phyloP scores from a whole-genome alignment of 768 basidiomycete species.

The Boletus pseudopeckii region DNA sequence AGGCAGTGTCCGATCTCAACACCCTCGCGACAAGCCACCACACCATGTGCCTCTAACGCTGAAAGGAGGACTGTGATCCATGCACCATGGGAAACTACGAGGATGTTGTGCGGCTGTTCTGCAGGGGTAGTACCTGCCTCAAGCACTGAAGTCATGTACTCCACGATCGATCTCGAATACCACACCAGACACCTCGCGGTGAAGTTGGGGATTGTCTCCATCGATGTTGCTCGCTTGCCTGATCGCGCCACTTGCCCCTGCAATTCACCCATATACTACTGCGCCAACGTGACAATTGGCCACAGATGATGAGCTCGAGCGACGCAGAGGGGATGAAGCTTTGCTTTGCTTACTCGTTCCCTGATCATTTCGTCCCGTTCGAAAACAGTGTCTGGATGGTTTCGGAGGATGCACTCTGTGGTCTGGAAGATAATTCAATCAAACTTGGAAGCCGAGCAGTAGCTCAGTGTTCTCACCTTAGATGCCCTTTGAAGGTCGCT shows the following conservation, averaged over 20 bases:
- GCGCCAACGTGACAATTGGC: neutral
- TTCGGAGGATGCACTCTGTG: slow-evolving; percentile 56
- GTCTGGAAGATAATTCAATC: slow-evolving; percentile 43
- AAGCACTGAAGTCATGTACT: slow-evolving; percentile 22
- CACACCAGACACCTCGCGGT: slow-evolving; percentile 50
- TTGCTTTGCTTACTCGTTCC: slow-evolving; percentile 52
- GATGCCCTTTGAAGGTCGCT: slow-evolving; percentile 72
- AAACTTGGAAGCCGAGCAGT: neutral
- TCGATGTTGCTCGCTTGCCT: slow-evolving; percentile 19
- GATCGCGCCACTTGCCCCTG: slow-evolving; percentile 43
- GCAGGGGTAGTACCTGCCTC: slow-evolving; percentile 26
- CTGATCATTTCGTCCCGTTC: slow-evolving; percentile 47
- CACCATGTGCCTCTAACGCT: slow-evolving; percentile 41
- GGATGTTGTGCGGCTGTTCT: slow-evolving; percentile 35
- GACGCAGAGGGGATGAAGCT: neutral
- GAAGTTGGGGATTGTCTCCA: slow-evolving; percentile 37
- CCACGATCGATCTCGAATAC: slow-evolving; percentile 53
- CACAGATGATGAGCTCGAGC: neutral
- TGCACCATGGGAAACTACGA: slow-evolving; percentile 68
- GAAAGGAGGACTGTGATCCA: slow-evolving; percentile 54
- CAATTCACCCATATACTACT: slow-evolving; percentile 58
- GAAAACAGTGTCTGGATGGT: slow-evolving; percentile 46
- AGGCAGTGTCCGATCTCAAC: slow-evolving; percentile 22
- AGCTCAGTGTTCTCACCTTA: slow-evolving; percentile 43
- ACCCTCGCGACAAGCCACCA: slow-evolving; percentile 35